phyloP scores from a whole-genome alignment of 2,329 filamentous ascomycete genomes.

The Periglandula ipomoeae region DNA sequence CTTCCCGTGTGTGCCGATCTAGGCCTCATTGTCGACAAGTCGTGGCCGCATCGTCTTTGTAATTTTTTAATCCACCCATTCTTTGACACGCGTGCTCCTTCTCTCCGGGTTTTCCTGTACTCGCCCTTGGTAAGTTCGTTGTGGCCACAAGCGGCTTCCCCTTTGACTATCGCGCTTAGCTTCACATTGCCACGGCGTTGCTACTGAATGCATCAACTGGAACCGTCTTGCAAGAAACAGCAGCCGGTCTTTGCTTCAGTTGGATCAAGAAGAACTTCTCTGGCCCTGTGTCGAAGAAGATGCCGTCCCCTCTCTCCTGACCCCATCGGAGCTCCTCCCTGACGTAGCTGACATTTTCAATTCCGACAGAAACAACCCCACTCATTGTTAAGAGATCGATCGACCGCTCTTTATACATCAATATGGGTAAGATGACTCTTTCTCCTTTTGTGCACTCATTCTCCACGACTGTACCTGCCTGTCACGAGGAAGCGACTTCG shows the following conservation, averaged over 20 bases:
- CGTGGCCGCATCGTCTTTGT: constrained; percentile 16
- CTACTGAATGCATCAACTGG: background rate
- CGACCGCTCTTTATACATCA: constrained; percentile 30
- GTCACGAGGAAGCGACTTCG: constrained; percentile 14
- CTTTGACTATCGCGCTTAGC: background rate
- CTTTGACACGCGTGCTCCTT: constrained; percentile 26
- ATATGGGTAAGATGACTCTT: constrained; percentile 32
- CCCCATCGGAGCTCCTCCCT: constrained; percentile 14
- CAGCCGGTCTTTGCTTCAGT: background rate
- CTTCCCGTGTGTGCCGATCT: constrained; percentile 6
- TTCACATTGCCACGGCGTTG: background rate
- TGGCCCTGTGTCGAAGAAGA: background rate
- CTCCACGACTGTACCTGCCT: background rate
- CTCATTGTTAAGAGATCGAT: constrained; percentile 17
- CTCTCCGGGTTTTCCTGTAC: constrained; percentile 9
- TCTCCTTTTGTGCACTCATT: constrained; percentile 12
- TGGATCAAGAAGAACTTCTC: background rate
- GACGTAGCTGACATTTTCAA: constrained; percentile 3
- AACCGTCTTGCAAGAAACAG: background rate
- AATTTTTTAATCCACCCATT: constrained; percentile 18
- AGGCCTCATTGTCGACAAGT: constrained; percentile 10
- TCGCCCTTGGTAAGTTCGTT: constrained; percentile 13
- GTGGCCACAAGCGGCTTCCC: background rate
- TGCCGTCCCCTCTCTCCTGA: constrained; percentile 14
- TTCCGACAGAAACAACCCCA: constrained; percentile 12